These are phyloP conservation scores for Hibiscus mutabilis DNA, from an alignment of 345 rosid genomes.

Conservation along the genomic window DNA sequence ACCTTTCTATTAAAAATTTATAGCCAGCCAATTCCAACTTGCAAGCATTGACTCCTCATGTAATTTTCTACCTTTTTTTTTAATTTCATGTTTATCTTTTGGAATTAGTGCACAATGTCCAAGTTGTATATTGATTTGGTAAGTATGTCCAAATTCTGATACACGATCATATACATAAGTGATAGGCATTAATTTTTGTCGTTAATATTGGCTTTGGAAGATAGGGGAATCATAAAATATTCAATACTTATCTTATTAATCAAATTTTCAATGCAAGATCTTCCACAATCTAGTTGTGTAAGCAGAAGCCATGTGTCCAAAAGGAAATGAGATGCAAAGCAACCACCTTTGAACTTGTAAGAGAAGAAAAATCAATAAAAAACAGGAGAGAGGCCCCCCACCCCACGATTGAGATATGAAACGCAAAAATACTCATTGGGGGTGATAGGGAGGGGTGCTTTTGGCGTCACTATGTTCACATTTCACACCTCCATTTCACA, in stretches of 20 bases:
- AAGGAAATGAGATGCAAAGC: constrained; percentile 2
- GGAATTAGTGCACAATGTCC: constrained; percentile 1
- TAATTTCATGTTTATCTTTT: not conserved
- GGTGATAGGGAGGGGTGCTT: not conserved
- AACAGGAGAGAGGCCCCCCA: constrained; percentile 20
- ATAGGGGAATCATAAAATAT: constrained; percentile 20
- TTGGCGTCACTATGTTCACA: constrained; percentile 19
- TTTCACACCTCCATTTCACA: not conserved
- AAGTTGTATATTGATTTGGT: not conserved
- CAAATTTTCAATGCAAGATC: constrained; percentile 2
- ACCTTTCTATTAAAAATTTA: not conserved
- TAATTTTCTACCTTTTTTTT: too few relatives aligned
- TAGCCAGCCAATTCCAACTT: not conserved
- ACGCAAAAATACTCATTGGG: constrained; percentile 2
- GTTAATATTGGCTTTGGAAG: too few relatives aligned
- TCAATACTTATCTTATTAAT: constrained; percentile 18
- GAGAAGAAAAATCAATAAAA: not conserved
- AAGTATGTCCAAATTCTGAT: too few relatives aligned
- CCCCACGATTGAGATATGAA: constrained; percentile 23
- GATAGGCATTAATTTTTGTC: not conserved
- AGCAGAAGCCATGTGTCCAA: not conserved
- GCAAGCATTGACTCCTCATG: not conserved
- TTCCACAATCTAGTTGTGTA: constrained; percentile 11
- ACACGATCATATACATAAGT: not conserved
- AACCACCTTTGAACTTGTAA: constrained; percentile 17